Evolutionary conservation across 768 basidiomycete genomes (phyloP).

Genomic region (Naganishia vishniacii): DNA sequence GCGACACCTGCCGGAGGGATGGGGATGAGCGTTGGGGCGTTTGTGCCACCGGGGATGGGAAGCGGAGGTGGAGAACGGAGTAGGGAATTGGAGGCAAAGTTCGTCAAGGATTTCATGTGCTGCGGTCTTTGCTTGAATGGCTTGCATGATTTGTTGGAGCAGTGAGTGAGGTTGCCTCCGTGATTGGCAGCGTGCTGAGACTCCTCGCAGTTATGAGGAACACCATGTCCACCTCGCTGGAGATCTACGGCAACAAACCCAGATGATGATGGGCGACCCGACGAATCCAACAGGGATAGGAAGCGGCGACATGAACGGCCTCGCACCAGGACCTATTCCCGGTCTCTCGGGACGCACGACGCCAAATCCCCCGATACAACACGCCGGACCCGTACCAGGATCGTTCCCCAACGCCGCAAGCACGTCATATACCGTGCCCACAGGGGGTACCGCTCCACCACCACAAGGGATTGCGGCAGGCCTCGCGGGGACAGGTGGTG

Average conservation of each 20-base stretch:
- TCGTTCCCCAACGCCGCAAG: constrained; percentile 27
- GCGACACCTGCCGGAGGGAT: not conserved
- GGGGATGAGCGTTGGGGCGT: constrained; percentile 7
- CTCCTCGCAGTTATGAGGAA: constrained; percentile 41
- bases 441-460: constrained; percentile 12
- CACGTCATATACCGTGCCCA: constrained; percentile 19
- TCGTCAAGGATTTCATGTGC: constrained; percentile 44
- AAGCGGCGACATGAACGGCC: not conserved
- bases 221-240: constrained; percentile 45
- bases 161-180: constrained; percentile 39
- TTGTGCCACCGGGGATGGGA: constrained; percentile 11
- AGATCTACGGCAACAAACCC: constrained; percentile 33
- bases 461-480: constrained; percentile 4
- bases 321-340: not conserved
- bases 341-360: constrained; percentile 6
- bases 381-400: not conserved
- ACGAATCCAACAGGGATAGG: not conserved
- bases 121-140: constrained; percentile 44
- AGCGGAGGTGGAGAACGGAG: constrained; percentile 21
- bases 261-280: constrained; percentile 21
- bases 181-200: not conserved
- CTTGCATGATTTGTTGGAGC: constrained; percentile 47
- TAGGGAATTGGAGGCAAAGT: constrained; percentile 44
- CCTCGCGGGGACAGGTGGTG: constrained; percentile 9
- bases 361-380: not conserved